Evolutionary conservation across 2,329 filamentous ascomycete species (phyloP), one percentile per base, ranked within the genome.

Genomic region (Neofusicoccum parvum): DNA sequence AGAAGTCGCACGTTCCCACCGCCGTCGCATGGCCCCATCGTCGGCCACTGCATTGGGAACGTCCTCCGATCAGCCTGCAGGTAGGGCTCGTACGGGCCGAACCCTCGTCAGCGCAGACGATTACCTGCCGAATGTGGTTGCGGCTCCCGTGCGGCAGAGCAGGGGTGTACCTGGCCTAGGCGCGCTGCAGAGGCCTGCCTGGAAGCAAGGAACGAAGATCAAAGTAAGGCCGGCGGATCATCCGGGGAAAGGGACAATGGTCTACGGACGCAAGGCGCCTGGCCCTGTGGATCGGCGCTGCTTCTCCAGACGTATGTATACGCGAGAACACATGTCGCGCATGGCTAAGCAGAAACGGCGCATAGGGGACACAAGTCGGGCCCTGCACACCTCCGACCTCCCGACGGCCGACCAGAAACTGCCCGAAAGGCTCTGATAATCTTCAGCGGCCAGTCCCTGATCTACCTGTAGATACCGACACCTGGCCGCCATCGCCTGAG

Each of bases 191-290:
- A 32, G 39, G 53, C 41, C 27, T 48, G 41, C 20, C 43, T 60
- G 41, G 39, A 46, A 59, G 54, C 54, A 59, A 59, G 39, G 54
- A 43, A 59, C 39, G 54, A 59, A 59, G 54, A 59, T 59, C 54
- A 59, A 46, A 27, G 39, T n/a, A 34, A 59, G 54, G 39, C 23
- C 54, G 39, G 54, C 36, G 54, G 54, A 46, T 59, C 54, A 36
- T 59, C 54, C 45, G 54, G 54, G 56, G 56, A 48, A 60, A 15
- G 41, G n/a, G n/a, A 48, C 56, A 48, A 37, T 34, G 41, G 27
- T 7, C 54, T 45, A 45, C 39, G 54, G 39, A 45, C 39, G 39
- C 39, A 60, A 37, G 54, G 43, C 27, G 56, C 41, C 56, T 48
- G 56, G 41, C 56, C 56, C 43, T 46, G 23, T 48, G 43, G 56